Evolutionary conservation across 495 filamentous ascomycete species (phyloP).

Genomic region (Aspergillus haitiensis): DNA sequence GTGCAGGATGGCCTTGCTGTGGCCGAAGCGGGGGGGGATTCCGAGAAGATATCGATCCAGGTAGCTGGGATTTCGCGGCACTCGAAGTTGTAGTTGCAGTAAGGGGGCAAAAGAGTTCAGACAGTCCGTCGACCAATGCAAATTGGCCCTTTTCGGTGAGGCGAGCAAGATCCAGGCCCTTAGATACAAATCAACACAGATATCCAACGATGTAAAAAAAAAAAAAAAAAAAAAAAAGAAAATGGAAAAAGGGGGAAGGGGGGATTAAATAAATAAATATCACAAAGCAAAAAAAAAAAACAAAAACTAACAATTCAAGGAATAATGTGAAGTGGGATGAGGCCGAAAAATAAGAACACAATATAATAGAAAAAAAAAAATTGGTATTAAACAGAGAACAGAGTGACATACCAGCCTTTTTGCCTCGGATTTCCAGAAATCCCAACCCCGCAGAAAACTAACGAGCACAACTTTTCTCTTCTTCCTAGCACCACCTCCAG

Average conservation of each 20-base stretch:
- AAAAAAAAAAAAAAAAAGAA: no score
- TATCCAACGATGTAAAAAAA: no score
- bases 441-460: constrained; percentile 72
- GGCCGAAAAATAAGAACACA: background rate
- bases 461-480: constrained; percentile 67
- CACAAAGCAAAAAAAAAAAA: background rate
- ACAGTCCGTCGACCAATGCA: constrained; percentile 72
- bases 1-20: constrained; percentile 28
- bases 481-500: constrained; percentile 26
- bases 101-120: constrained; percentile 49
- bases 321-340: background rate
- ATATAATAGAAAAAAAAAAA: background rate
- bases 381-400: background rate
- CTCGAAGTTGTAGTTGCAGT: constrained; percentile 22
- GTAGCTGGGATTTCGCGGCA: constrained; percentile 5
- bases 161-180: constrained; percentile 71
- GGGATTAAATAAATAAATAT: background rate
- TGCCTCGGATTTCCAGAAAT: constrained; percentile 71
- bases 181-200: no score
- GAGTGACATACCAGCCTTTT: constrained; percentile 56
- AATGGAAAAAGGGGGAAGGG: no score
- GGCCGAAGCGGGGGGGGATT: constrained; percentile 38
- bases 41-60: constrained; percentile 25
- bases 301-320: background rate
- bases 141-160: constrained; percentile 58